Evolutionary conservation across 306 rosid species (phyloP), one percentile per base, ranked within the genome.

Genomic region (Mucuna pruriens): DNA sequence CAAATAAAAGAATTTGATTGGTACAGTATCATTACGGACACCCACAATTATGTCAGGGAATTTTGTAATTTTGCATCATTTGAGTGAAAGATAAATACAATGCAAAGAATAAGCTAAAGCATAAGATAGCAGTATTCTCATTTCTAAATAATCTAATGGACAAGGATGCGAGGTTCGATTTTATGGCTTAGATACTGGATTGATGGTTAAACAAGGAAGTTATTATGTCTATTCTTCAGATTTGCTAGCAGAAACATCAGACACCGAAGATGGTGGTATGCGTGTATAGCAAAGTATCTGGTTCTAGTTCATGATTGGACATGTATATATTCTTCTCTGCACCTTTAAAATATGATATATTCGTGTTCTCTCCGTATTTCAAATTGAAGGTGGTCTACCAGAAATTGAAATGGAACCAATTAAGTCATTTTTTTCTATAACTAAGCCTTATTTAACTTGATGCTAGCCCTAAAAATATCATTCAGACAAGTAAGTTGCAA

Each of bases 261-360:
- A 76, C 64, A 76, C 15, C 80, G 72, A 83, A 58, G 25, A 65
- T 71, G 76, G 31, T 64, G 73, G 36, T 22, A 80, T 69, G 39
- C 81, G 38, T 64, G 75, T 29, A 45, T 23, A 61, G 44, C 11
- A 61, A 45, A 81, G 89, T 67, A 87, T 90, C 84, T 71, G 86
- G 86, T 87, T 85, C 89, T 80, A 10, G 82, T 79, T 82, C 81
- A 66, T 87, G 84, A 76, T 79, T 77, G 80, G 75, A 83, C 84
- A 22, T 75, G 76, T 75, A 60, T 44, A 51, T 74, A 36, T 78
- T 51, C 64, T 79, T 81, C 74, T 69, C 55, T 15, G 17, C 64
- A 52, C 67, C 31, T 83, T 80, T 67, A 36, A 52, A 31, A 76
- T 78, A 2, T 74, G 70, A 77, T 74, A 77, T 29, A 39, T 54